Conservation (phyloP, 1,284 basidiomycete species). For the Clitocybe nebularis region DNA sequence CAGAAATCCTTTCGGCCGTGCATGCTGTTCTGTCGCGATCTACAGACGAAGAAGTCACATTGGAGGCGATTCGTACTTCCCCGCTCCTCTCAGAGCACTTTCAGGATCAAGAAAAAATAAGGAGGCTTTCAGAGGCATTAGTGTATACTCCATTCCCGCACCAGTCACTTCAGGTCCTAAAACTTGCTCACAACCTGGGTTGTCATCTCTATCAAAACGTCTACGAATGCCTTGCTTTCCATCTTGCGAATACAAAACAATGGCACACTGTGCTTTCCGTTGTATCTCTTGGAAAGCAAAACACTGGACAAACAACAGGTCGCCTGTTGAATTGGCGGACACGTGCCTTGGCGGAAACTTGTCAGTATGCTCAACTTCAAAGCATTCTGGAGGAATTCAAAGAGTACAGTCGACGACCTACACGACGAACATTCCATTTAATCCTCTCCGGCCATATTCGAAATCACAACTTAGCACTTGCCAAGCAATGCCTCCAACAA, state of each 20-base stretch:
- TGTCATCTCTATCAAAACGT: slow-evolving; percentile 45
- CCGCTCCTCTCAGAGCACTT: slow-evolving; percentile 27
- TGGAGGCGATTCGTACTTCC: slow-evolving; percentile 23
- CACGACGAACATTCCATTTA: slow-evolving; percentile 60
- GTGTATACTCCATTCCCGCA: slow-evolving; percentile 36
- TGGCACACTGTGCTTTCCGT: slow-evolving; percentile 51
- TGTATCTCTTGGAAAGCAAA: slow-evolving; percentile 41
- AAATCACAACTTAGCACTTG: slow-evolving; percentile 58
- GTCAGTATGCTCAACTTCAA: slow-evolving; percentile 43
- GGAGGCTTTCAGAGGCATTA: slow-evolving; percentile 41
- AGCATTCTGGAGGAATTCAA: slow-evolving; percentile 48
- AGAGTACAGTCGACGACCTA: slow-evolving; percentile 40
- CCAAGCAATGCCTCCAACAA: slow-evolving; percentile 42
- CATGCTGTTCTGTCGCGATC: slow-evolving; percentile 20
- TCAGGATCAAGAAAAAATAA: slow-evolving; percentile 34
- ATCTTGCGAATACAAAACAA: slow-evolving; percentile 37
- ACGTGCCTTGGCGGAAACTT: slow-evolving; percentile 51
- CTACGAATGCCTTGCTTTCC: slow-evolving; percentile 54
- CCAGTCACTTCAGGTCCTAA: slow-evolving; percentile 40
- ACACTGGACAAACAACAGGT: slow-evolving; percentile 43
- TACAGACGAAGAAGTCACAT: slow-evolving; percentile 21
- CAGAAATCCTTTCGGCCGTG: slow-evolving; percentile 17
- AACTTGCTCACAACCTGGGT: slow-evolving; percentile 45
- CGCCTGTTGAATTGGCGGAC: slow-evolving; percentile 67
- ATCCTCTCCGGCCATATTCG: slow-evolving; percentile 62